Evolutionary conservation across 2,329 filamentous ascomycete genomes (phyloP), one percentile per base, ranked within the genome.

Genomic region (Sarocladiaceae sp.): DNA sequence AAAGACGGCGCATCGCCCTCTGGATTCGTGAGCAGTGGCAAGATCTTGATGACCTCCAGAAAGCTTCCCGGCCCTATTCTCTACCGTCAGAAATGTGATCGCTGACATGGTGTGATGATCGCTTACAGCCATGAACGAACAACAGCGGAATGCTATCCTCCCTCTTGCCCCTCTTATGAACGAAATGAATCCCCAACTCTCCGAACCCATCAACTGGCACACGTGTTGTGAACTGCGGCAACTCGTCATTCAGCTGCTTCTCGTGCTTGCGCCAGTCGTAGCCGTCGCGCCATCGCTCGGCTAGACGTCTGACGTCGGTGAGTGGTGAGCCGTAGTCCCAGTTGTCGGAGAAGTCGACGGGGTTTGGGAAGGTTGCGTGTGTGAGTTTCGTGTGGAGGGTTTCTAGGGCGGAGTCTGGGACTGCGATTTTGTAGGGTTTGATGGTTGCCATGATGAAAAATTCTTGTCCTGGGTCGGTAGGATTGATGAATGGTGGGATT

Each of bases 261-360:
- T 88, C 84, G 15, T 76, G 71, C 22, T 71, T 70, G 8, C 81
- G 74, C 84, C 84, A 88, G 59, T 86, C 75, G 63, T 80, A 87
- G n/a, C 75, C 74, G 10, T 68, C 57, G 25, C 57, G 57, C 71
- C 71, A 74, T 54, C 68, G 62, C 2, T 59, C 53, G 1, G 62
- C 63, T 15, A 75, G 60, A 3, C 71, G 64, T 39, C 61, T 62
- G 20, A 72, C 57, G 17, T 70, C 65, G 18, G 59, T 58, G 11
- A 62, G 59, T 1, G 67, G 55, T 1, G 64, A 54, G 20, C 70
- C 70, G 25, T 64, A 68, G 22, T 55, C 51, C 60, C 62, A 66
- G 49, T 64, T 61, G 20, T 70, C 62, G 12, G 64, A 63, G 52
- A 69, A 67, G n/a, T 60, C 59, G 2, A 61, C 61, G 13, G 64